Base-by-base conservation (phyloP, 2,329 filamentous ascomycete species). In the Alternaria infectoria region DNA sequence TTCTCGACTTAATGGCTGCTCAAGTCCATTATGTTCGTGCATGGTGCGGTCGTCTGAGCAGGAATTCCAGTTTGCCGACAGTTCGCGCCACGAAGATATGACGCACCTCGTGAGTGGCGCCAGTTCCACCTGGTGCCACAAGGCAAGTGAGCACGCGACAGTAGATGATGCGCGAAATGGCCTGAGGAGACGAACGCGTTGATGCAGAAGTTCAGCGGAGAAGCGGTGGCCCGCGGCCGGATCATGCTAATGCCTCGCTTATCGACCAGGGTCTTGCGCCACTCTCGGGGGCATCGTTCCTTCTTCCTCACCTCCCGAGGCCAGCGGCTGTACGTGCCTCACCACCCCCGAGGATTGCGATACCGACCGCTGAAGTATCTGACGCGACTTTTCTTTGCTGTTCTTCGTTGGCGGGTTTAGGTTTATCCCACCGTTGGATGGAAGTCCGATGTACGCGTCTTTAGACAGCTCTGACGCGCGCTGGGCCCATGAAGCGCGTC, bases 141-240 rank as follows among this genome's bases (percentile, higher is more conserved):
- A 19, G 6, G 3, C 17, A 44, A 50, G 44, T 30, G 44, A 25
- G 58, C 44, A 49, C 23, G 30, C 43, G 44, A 60, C 43, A 49
- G 21, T 55, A 32, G 32, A 44, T 45, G 17, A 59, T 62, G 54
- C 12, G 23, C 52, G 30, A 54, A 54, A 15, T 11, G 15, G 23
- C 47, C 43, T 49, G 44, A 26, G 44, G 57, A 28, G 25, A 25
- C 40, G 26, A 40, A 52, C 17, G 49, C 15, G 47, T 62, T 50
- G 60, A 59, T 62, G 60, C 60, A 56, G 60, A 51, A 59, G 50
- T n/a, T 47, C 36, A 40, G 36, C 36, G 36, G 36, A 40, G 36
- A 40, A 40, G 36, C n/a, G 49, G 44, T 59, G 25, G 49, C 56
- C 60, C 55, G 60, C 44, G n/a, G 50, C 49, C 21, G 23, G 30